Percentiles rank a stretch among this genome's conserved stretches.
Conservation (phyloP, 345 rosid genomes). For the Ceriops decandra region DNA sequence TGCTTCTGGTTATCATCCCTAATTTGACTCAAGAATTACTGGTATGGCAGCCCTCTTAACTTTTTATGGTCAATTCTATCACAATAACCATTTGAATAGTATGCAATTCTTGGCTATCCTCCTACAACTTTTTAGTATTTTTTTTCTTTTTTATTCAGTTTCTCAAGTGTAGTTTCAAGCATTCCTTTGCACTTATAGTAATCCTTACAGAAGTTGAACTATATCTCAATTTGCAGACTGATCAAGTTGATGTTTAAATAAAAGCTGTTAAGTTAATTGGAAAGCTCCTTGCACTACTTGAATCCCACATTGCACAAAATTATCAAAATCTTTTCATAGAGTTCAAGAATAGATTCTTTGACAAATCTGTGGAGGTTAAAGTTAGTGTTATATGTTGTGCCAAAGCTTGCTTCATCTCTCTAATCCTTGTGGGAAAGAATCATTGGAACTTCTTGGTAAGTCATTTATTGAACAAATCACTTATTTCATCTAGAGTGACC, state of each 20-base stretch:
- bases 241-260: conserved; percentile 87
- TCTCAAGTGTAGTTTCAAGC: no score
- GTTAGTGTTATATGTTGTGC: conserved; percentile 64
- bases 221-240: conserved; percentile 46
- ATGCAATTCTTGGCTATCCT: conserved; percentile 3
- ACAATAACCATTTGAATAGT: conserved; percentile 1
- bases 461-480: conserved; percentile 12
- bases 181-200: neutral
- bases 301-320: conserved; percentile 42
- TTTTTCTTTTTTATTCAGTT: no score
- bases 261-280: conserved; percentile 81
- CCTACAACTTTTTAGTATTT: neutral
- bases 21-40: conserved; percentile 69
- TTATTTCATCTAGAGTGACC: conserved; percentile 11
- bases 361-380: conserved; percentile 88
- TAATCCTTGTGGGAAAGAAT: conserved; percentile 54
- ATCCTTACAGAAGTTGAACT: neutral
- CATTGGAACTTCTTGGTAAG: conserved; percentile 65
- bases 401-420: conserved; percentile 61
- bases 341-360: conserved; percentile 83
- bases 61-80: conserved; percentile 9
- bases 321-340: conserved; percentile 63
- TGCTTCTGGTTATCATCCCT: conserved; percentile 72
- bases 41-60: conserved; percentile 37
- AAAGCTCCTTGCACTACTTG: conserved; percentile 61